Evolutionary conservation across 169 alveolate genomes (phyloP), one percentile per base, ranked within the genome.

Genomic region (Plasmodium yoelii): DNA sequence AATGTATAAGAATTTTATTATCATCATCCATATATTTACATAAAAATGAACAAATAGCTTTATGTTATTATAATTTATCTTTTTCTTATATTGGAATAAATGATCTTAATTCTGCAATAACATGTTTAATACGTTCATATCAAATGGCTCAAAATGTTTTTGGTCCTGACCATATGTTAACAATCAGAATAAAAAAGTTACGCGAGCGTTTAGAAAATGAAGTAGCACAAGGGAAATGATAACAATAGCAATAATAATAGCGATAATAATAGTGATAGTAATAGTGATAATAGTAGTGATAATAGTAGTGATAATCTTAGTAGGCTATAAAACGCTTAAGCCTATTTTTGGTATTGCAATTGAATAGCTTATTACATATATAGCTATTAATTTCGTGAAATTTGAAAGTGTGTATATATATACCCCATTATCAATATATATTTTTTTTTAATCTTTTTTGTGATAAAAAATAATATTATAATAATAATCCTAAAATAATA

Each of bases 61-160:
- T 86, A 34, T 69, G 91, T 49, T 86, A 86, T 86, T 86, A 86
- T 55, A 86, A 86, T 13, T 19, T 86, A 5, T 42, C 91, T 12
- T 86, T 86, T 86, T 86, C 91, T 34, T 86, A 86, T 26, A 69
- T 69, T n/a, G 74, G 84, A n/a, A 57, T 86, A 59, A 86, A 86
- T 57, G 87, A 86, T 59, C 5, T 73, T 2, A 72, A 49, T 46
- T 68, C 91, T 18, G 72, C 91, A 13, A 68, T 86, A 15, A 86
- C 91, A 12, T 86, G 87, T 49, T 44, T 86, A 69, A 86, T 86
- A n/a, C 46, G 87, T 7, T 86, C 91, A 19, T 42, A 69, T 63
- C 2, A 44, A 24, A 53, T 59, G 44, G 91, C 91, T 18, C 53
- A 69, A 39, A 53, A 49, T 5, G 59, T 18, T 5, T 86, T 86